Base-by-base conservation (phyloP, 768 basidiomycete genomes). In the Royoungia palumana region DNA sequence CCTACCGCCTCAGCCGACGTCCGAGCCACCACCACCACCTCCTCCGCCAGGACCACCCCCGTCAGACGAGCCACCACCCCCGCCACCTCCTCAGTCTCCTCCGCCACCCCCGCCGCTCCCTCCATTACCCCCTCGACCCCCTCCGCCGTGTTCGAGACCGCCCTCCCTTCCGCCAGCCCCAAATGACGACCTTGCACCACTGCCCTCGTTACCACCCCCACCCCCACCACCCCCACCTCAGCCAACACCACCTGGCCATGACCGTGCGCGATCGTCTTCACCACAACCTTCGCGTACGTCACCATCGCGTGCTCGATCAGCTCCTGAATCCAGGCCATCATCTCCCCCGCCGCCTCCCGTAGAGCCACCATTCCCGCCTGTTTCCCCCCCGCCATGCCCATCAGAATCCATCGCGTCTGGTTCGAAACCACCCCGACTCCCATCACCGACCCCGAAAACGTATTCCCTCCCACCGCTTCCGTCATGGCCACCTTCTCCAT, bases 401-500 rank as follows among this genome's bases (percentile, higher is more conserved):
- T 40, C 67, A 46, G 60, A 61, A 20, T 63, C 67, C 12, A 50
- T 61, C 32, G 67, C 70, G 10, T 62, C 65, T 16, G 42, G 63
- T 28, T 65, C 64, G 20, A 58, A 53, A 57, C 46, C 30, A 2
- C 41, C 39, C n/a, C 52, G 43, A 13, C 46, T 47, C 1, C 40
- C 45, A 4, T 40, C 55, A 21, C 63, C 60, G 6, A 56, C 68
- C 5, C 67, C 72, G 16, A 61, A 66, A 46, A 56, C 61, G 0
- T 75, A 74, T 54, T 72, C 74, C 7, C 65, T 73, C 12, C 69
- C 75, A 12, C 69, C 73, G 2, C 66, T 67, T 4, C 82, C 78
- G 14, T 66, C 71, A 3, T 87, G 83, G 82, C 75, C 76, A 1
- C 81, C 85, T 1, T 72, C 76, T 10, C 71, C 67, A 3, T 71